Evolutionary conservation across 1,139 yeast genomes (phyloP), one percentile per base, ranked within the genome.

Genomic region (Taiozyma sp.): DNA sequence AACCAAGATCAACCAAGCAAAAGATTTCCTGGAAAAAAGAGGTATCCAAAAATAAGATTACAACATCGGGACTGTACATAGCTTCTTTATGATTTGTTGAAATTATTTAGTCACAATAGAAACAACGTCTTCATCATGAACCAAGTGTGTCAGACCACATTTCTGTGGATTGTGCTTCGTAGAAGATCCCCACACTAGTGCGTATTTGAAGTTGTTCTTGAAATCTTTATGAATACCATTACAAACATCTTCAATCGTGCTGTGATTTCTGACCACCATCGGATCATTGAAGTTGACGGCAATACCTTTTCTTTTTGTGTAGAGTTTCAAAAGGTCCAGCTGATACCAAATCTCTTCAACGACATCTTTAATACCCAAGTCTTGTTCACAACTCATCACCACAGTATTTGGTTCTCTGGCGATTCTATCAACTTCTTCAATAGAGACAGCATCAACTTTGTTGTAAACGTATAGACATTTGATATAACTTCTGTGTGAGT

Each of bases 121-220:
- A 14, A 93, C 92, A 30, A 93, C 99, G 67, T 93, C 99, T 65
- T 92, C 98, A 65, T 93, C 99, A 58, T 88, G 84, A 19, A 93
- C 84, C 44, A 76, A 76, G 67, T 93, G 99, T 56, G 69, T 79
- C 54, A 93, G 74, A 1, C 99, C 98, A 74, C 98, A 92, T 66
- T 91, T 91, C 65, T 93, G 99, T 2, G 99, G 99, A 44, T 95
- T 88, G 66, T 91, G 97, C 68, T 93, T 93, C 8, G 97, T 88
- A 49, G 96, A 86, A 1, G 92, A 84, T 0, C 99, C 99, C 98
- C 98, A 93, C 12, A 93, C 97, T 62, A 91, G 72, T 1, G 98
- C 98, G 67, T 91, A 90, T 66, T 91, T 88, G 74, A 93, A 93
- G 65, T 88, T 90, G 61, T 87, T 84, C 64, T 91, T 91, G 78